Evolutionary conservation across 169 alveolate genomes (phyloP), one percentile per base, ranked within the genome.

Genomic region (Theileria parva): DNA sequence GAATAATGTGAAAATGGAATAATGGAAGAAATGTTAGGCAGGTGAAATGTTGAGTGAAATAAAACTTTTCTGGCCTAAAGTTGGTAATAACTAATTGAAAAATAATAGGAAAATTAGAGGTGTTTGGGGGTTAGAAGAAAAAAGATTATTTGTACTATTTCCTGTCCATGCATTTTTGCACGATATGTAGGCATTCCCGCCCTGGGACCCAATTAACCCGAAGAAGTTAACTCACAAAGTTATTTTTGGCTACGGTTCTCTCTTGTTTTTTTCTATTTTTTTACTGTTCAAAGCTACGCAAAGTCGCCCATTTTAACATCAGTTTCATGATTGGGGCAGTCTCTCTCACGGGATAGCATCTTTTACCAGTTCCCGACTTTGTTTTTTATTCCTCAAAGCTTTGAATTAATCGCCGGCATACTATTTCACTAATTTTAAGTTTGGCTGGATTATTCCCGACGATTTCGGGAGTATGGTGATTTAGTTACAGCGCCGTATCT

Each of bases 131-230:
- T 59, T 12, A 11, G 37, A 59, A 59, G n/a, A 59, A 11, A 59
- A 59, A 59, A 28, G 11, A 25, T 5, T 59, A 59, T 59, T 59
- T 59, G 30, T 11, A 59, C 30, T 59, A 59, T 25, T 59, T 11
- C 11, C 13, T 59, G 13, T 25, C 32, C 32, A 63, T 63, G 71
- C 71, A 63, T 63, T 27, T 8, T 63, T 63, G 71, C 71, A 63
- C 71, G 32, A 63, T 63, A 63, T 63, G n/a, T 32, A 28, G 23
- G 71, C 71, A 17, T 15, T 28, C 44, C 37, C 30, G 8, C 25
- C 28, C 11, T 13, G 27, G 71, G 39, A 32, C 71, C 71, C 23
- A 63, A 32, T 39, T 21, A 27, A 15, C 8, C 23, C 9, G 6
- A n/a, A 21, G 25, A 15, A 27, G 23, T 63, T 21, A 5, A 63